phyloP scores from a whole-genome alignment of 202 grass and related monocot species.

The Bolboschoenoplectus hybrid region DNA sequence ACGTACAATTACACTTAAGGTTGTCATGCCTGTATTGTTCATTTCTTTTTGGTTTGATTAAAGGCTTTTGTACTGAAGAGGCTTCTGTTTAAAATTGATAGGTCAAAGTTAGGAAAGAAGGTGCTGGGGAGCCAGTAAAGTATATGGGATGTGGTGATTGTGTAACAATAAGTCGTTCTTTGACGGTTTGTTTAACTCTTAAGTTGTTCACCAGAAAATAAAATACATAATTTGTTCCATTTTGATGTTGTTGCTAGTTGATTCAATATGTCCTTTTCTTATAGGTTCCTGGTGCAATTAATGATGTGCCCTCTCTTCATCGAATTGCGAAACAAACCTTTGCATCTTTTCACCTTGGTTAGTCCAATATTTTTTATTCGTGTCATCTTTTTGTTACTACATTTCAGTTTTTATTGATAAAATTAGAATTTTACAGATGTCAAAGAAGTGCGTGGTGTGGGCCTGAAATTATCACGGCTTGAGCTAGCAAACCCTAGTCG shows the following conservation, averaged over 20 bases:
- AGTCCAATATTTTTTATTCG: slow-evolving; percentile 19
- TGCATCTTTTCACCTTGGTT: slow-evolving; percentile 71
- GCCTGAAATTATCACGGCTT: slow-evolving; percentile 77
- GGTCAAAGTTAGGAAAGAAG: slow-evolving; percentile 89
- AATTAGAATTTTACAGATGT: slow-evolving; percentile 56
- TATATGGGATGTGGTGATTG: slow-evolving; percentile 98
- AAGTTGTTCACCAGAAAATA: background rate
- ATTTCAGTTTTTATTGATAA: slow-evolving; percentile 13
- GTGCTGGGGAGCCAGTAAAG: slow-evolving; percentile 81
- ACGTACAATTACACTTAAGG: slow-evolving; percentile 89
- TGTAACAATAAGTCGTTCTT: slow-evolving; percentile 76
- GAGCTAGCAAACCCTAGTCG: slow-evolving; percentile 49
- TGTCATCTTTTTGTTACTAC: slow-evolving; percentile 33
- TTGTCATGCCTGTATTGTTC: slow-evolving; percentile 44
- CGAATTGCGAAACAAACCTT: slow-evolving; percentile 85
- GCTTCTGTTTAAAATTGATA: slow-evolving; percentile 50
- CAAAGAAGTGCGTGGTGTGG: slow-evolving; percentile 95
- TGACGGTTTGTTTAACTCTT: slow-evolving; percentile 49
- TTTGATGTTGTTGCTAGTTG: slow-evolving; percentile 9
- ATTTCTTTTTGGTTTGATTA: slow-evolving; percentile 29
- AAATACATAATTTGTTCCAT: slow-evolving; percentile 2
- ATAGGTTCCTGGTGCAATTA: slow-evolving; percentile 80
- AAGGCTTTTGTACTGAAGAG: slow-evolving; percentile 37
- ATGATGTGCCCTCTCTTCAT: slow-evolving; percentile 63
- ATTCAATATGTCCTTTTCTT: slow-evolving; percentile 27